Evolutionary conservation across 192 early-diverging fungal species (phyloP).

Genomic region (Geosiphon pyriformis): DNA sequence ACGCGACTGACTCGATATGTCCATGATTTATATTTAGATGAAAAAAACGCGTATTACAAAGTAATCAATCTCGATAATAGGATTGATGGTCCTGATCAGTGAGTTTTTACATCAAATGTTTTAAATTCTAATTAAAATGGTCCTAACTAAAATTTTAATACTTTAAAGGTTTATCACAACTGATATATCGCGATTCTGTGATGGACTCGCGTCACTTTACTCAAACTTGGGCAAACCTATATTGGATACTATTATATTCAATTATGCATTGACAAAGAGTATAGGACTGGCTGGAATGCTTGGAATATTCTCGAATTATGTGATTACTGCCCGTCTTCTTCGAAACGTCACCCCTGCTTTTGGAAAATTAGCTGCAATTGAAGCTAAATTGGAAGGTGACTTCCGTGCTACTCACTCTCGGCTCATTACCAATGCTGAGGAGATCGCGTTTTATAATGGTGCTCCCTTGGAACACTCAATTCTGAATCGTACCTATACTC

Average conservation of each 20-base stretch:
- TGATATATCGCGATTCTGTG: slow-evolving; percentile 89
- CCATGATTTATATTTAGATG: slow-evolving; percentile 77
- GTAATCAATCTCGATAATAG: slow-evolving; percentile 87
- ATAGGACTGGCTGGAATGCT: slow-evolving; percentile 82
- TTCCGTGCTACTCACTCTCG: slow-evolving; percentile 91
- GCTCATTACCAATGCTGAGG: slow-evolving; percentile 94
- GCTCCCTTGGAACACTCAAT: slow-evolving; percentile 80
- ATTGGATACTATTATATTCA: slow-evolving; percentile 91
- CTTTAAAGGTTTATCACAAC: slow-evolving; percentile 72
- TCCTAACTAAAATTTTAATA: too few species aligned
- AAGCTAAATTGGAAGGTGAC: slow-evolving; percentile 89
- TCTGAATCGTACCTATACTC: slow-evolving; percentile 68
- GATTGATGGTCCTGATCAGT: slow-evolving; percentile 84
- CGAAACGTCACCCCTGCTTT: slow-evolving; percentile 87
- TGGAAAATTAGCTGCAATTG: slow-evolving; percentile 86
- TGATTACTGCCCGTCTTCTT: slow-evolving; percentile 72
- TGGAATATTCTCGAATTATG: slow-evolving; percentile 73
- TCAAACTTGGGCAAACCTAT: slow-evolving; percentile 94
- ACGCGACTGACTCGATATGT: slow-evolving; percentile 83
- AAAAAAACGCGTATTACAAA: slow-evolving; percentile 85
- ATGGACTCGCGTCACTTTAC: slow-evolving; percentile 85
- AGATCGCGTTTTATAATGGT: slow-evolving; percentile 91
- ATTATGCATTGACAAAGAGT: slow-evolving; percentile 81
- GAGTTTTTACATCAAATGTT: slow-evolving; percentile 20
- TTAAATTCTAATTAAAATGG: neutral